These are phyloP conservation scores for Termitomyces sp. DNA, from an alignment of 768 basidiomycete species.

Conservation along the genomic window DNA sequence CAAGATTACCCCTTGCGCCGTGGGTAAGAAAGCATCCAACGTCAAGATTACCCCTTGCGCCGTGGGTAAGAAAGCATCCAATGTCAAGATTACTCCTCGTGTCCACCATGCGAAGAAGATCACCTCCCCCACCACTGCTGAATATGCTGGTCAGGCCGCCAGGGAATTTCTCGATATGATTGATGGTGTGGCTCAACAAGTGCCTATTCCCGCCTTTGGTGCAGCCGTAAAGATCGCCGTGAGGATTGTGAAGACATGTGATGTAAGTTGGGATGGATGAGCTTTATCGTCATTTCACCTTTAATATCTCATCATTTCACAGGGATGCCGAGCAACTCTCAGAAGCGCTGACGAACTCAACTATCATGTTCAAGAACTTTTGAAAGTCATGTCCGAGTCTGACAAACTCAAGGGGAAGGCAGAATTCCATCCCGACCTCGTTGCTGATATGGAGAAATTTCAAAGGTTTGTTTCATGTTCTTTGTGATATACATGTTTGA, in stretches of 20 bases:
- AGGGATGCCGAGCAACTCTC: conserved; percentile 6
- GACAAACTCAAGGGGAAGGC: conserved; percentile 3
- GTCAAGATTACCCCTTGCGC: too few species aligned
- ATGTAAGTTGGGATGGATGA: background rate
- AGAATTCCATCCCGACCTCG: background rate
- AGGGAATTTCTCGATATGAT: conserved; percentile 5
- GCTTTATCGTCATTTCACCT: background rate
- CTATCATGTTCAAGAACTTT: background rate
- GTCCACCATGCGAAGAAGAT: background rate
- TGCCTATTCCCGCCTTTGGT: conserved; percentile 8
- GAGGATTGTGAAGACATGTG: conserved; percentile 6
- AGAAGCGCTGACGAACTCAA: conserved; percentile 1
- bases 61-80: too few species aligned
- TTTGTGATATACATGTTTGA: background rate
- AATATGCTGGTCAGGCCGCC: conserved; percentile 9
- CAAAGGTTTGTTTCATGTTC: background rate
- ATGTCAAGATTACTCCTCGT: too few species aligned
- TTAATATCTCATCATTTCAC: background rate
- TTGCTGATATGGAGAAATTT: background rate
- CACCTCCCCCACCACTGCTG: background rate
- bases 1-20: too few species aligned
- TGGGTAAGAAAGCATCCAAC: too few species aligned
- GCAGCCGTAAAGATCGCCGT: background rate
- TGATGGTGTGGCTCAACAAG: conserved; percentile 1
- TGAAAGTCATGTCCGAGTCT: background rate